Evolutionary conservation across 192 early-diverging fungal genomes (phyloP), one percentile per base, ranked within the genome.

Genomic region (Geranomyces variabilis): DNA sequence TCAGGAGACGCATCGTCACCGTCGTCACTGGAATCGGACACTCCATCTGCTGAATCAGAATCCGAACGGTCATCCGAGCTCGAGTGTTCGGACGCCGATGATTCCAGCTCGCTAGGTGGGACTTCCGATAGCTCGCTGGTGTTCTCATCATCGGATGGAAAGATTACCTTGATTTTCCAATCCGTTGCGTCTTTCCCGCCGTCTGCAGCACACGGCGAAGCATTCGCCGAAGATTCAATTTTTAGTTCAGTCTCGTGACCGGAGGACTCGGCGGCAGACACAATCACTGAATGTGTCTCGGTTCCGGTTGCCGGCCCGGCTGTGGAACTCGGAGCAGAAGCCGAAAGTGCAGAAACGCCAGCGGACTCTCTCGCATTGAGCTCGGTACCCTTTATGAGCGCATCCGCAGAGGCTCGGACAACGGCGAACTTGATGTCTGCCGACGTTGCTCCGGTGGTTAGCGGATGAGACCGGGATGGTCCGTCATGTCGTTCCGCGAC

Each of bases 61-160:
- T 69, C 51, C 19, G 24, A 26, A 12, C 33, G 17, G 6, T 69
- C 67, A 31, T 43, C 22, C 24, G 29, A 12, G 57, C 51, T 69
- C 19, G 51, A 53, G 51, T 53, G 51, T 14, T 57, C 67, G 19
- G 28, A 31, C 17, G 4, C 51, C 51, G 49, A 57, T 30, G 33
- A 44, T 7, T 57, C 34, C 22, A 70, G n/a, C n/a, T 41, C 28
- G 14, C 55, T 61, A 33, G 13, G 19, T 30, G 55, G 36, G 34
- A 70, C 56, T 22, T 70, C 69, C 7, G 69, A 70, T 13, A 70
- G 22, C 34, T 70, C 69, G 45, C 69, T 70, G 57, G 60, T 22
- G 7, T 56, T 61, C 1, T 70, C 69, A 10, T 70, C 69, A 13
- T 56, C 62, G 7, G 69, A 70, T 12, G 17, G 28, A 1, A 26